Percentiles rank a stretch among this genome's conserved stretches.
Evolutionary conservation across 2,329 filamentous ascomycete species (phyloP).

Genomic region (Ascochyta pisi): DNA sequence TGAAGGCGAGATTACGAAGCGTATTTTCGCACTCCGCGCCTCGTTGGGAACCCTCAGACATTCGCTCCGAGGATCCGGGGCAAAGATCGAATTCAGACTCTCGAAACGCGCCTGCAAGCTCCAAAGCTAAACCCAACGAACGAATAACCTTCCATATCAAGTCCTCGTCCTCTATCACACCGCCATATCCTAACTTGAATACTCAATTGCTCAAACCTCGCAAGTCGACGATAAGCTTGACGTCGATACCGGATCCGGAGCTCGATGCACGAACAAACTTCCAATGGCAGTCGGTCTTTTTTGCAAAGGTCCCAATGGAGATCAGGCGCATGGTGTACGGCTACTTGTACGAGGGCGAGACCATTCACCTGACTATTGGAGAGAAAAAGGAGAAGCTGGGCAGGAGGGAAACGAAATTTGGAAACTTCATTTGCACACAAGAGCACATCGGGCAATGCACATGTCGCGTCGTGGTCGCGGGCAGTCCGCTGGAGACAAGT

Average conservation of each 20-base stretch:
- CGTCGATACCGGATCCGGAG: slow-evolving; percentile 27
- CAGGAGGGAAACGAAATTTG: slow-evolving; percentile 24
- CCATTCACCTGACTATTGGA: slow-evolving; percentile 41
- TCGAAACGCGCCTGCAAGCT: neutral
- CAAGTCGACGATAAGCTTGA: slow-evolving; percentile 33
- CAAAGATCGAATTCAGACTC: slow-evolving; percentile 10
- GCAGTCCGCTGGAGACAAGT: slow-evolving; percentile 12
- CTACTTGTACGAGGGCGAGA: slow-evolving; percentile 37
- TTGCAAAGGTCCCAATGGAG: slow-evolving; percentile 42
- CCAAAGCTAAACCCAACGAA: slow-evolving; percentile 3
- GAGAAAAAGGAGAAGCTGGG: slow-evolving; percentile 27
- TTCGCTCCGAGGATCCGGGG: slow-evolving; percentile 8
- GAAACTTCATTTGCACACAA: slow-evolving; percentile 42
- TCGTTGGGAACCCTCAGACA: slow-evolving; percentile 16
- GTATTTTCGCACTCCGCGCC: slow-evolving; percentile 15
- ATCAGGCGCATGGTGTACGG: slow-evolving; percentile 42
- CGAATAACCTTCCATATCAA: slow-evolving; percentile 13
- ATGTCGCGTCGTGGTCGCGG: slow-evolving; percentile 41
- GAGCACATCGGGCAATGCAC: slow-evolving; percentile 24
- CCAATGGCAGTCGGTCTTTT: slow-evolving; percentile 40
- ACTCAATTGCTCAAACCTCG: slow-evolving; percentile 26
- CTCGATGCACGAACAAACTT: slow-evolving; percentile 36
- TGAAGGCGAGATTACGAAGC: slow-evolving; percentile 11
- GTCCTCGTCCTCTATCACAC: neutral
- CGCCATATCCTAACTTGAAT: slow-evolving; percentile 5